phyloP scores from a whole-genome alignment of 2,329 filamentous ascomycete species.

The Colletotrichum filicis region DNA sequence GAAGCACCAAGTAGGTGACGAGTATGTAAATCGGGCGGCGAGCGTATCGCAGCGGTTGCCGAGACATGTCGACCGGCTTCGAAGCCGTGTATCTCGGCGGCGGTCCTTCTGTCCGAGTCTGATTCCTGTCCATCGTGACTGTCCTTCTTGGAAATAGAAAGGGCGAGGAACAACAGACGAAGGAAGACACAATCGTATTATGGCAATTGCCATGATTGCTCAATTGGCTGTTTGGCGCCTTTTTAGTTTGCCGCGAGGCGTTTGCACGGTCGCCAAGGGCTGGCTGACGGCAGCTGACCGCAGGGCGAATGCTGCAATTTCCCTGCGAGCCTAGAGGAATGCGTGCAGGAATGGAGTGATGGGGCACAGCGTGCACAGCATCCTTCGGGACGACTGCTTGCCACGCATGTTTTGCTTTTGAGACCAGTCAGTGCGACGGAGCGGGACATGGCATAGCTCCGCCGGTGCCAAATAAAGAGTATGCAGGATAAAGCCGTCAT shows the following conservation, averaged over 20 bases:
- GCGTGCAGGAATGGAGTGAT: constrained; percentile 19
- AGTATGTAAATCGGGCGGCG: constrained; percentile 30
- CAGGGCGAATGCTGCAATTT: constrained; percentile 32
- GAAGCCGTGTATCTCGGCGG: constrained; percentile 25
- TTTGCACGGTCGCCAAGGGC: constrained; percentile 28
- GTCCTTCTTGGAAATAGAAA: not conserved
- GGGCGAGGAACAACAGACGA: constrained; percentile 2
- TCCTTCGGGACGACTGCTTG: constrained; percentile 10
- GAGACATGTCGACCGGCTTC: constrained; percentile 22
- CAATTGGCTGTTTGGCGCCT: constrained; percentile 9
- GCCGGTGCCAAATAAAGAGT: not conserved
- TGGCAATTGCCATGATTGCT: constrained; percentile 12
- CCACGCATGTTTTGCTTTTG: constrained; percentile 15
- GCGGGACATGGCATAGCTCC: not conserved
- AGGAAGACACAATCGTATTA: constrained; percentile 30
- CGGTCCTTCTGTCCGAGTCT: constrained; percentile 1
- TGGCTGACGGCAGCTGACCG: constrained; percentile 34
- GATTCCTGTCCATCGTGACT: constrained; percentile 23
- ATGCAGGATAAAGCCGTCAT: not conserved
- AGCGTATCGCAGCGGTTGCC: constrained; percentile 25
- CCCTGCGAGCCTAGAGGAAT: constrained; percentile 18
- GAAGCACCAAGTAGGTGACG: constrained; percentile 20
- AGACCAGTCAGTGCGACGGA: constrained; percentile 9
- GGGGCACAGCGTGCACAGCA: constrained; percentile 23
- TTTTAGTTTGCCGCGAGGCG: constrained; percentile 31